Evolutionary conservation across 1,139 yeast genomes (phyloP).

Genomic region (Arxiozyma slooffiae): DNA sequence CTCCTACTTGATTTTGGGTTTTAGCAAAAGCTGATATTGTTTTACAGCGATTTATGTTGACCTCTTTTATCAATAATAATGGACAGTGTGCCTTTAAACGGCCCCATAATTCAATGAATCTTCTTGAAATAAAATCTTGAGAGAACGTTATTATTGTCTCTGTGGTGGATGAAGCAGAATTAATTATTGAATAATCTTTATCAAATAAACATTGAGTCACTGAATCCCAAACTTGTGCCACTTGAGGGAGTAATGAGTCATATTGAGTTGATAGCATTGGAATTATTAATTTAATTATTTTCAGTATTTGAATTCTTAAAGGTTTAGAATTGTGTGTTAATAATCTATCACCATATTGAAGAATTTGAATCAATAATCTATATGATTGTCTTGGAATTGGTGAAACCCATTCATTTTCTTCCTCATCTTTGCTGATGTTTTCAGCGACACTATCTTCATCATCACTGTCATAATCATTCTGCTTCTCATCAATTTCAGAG

Average conservation of each 20-base stretch:
- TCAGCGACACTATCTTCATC: constrained; percentile 6
- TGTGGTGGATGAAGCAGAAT: constrained; percentile 33
- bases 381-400: constrained; percentile 54
- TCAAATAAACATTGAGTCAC: constrained; percentile 35
- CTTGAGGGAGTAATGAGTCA: constrained; percentile 51
- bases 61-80: constrained; percentile 14
- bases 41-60: background rate
- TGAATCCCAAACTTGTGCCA: constrained; percentile 64
- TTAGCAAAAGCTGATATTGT: constrained; percentile 1
- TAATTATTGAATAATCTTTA: constrained; percentile 33
- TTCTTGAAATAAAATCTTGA: constrained; percentile 43
- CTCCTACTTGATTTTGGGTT: constrained; percentile 4
- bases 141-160: constrained; percentile 35
- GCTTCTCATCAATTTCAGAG: constrained; percentile 19
- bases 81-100: constrained; percentile 18
- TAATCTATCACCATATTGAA: constrained; percentile 60
- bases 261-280: constrained; percentile 59
- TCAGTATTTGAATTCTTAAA: constrained; percentile 48
- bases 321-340: constrained; percentile 57
- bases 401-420: constrained; percentile 45
- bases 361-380: constrained; percentile 47
- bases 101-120: constrained; percentile 41
- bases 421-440: constrained; percentile 6
- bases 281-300: constrained; percentile 40
- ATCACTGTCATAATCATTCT: constrained; percentile 21